phyloP scores from a whole-genome alignment of 768 basidiomycete species.

The Auriscalpium vulgare region DNA sequence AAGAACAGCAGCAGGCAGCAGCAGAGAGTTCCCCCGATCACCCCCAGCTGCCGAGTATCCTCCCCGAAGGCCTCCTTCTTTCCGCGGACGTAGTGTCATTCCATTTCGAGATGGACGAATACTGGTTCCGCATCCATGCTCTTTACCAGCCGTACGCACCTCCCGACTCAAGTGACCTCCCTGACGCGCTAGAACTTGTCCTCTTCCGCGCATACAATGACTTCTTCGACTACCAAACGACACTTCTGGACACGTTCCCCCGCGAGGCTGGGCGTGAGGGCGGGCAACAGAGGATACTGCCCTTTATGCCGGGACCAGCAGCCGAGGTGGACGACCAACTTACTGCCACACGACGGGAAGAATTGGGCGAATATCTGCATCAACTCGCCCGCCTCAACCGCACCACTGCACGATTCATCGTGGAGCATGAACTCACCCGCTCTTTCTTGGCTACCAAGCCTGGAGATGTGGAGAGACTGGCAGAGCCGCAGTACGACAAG shows the following conservation, averaged over 20 bases:
- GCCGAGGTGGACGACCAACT: constrained; percentile 76
- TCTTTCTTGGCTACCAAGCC: constrained; percentile 79
- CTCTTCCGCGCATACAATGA: constrained; percentile 96
- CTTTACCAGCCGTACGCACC: constrained; percentile 76
- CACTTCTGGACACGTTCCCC: constrained; percentile 80
- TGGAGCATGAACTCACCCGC: constrained; percentile 74
- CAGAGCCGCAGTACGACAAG: constrained; percentile 50
- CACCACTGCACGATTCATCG: constrained; percentile 65
- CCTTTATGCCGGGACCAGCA: constrained; percentile 96
- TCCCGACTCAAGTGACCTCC: constrained; percentile 45
- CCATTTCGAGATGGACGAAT: constrained; percentile 92
- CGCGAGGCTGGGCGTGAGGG: constrained; percentile 80
- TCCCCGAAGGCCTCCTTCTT: constrained; percentile 79
- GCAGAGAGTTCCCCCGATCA: constrained; percentile 23
- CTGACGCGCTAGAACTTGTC: constrained; percentile 69
- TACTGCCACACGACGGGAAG: constrained; percentile 70
- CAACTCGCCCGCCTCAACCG: constrained; percentile 67
- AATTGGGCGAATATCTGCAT: constrained; percentile 84
- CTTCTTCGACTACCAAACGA: constrained; percentile 96
- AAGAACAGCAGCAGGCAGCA: constrained; percentile 15
- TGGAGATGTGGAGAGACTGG: constrained; percentile 73
- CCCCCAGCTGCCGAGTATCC: constrained; percentile 35
- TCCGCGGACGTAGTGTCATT: constrained; percentile 91
- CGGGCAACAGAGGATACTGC: constrained; percentile 66
- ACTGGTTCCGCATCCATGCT: constrained; percentile 95